Evolutionary conservation across 306 rosid species (phyloP).

Genomic region (Mimosa bimucronata): DNA sequence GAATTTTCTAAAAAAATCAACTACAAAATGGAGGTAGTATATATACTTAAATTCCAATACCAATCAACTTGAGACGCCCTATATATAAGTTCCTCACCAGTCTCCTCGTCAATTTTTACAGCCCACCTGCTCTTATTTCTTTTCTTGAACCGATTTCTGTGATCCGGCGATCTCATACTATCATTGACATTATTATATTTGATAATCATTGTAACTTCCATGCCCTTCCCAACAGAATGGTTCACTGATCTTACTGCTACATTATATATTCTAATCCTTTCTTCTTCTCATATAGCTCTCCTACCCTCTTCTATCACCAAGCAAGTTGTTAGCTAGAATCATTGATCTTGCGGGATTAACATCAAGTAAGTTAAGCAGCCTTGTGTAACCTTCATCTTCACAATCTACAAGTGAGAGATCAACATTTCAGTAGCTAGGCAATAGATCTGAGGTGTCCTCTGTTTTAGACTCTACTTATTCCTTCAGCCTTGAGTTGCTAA

Average conservation of each 20-base stretch:
- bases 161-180: not conserved
- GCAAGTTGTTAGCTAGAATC: conserved; percentile 61
- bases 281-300: conserved; percentile 43
- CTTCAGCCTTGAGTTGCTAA: conserved; percentile 53
- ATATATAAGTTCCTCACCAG: conserved; percentile 75
- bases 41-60: not conserved
- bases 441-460: conserved; percentile 54
- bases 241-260: conserved; percentile 55
- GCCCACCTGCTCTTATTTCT: conserved; percentile 62
- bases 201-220: conserved; percentile 56
- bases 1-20: too few species aligned
- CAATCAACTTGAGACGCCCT: conserved; percentile 43
- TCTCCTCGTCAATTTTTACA: conserved; percentile 62
- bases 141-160: conserved; percentile 13
- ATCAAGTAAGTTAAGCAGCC: conserved; percentile 51
- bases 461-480: conserved; percentile 66
- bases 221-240: conserved; percentile 59
- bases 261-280: conserved; percentile 32
- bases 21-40: too few species aligned
- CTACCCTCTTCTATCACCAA: conserved; percentile 45
- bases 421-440: conserved; percentile 53
- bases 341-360: conserved; percentile 60
- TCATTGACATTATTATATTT: too few species aligned
- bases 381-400: conserved; percentile 45
- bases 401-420: conserved; percentile 72